Evolutionary conservation across 2,329 filamentous ascomycete species (phyloP), one percentile per base, ranked within the genome.

Genomic region (Ciborinia camelliae): DNA sequence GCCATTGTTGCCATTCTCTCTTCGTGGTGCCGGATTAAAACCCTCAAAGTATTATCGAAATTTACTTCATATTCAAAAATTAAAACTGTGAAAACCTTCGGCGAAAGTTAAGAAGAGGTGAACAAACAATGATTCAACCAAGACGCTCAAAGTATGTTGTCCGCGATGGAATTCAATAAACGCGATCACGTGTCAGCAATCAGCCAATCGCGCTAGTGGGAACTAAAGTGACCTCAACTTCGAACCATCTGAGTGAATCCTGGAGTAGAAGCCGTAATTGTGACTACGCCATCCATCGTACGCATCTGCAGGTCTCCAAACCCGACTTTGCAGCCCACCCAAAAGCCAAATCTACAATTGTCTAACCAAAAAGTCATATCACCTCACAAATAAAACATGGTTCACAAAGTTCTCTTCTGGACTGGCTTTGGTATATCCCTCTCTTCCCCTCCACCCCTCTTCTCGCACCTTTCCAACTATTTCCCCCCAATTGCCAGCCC

Each of bases 341-440:
- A 12, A 26, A 26, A 47, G 2, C n/a, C 26, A 32, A 28, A 4
- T 1, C 14, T 39, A 20, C 23, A 54, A 45, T 4, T 20, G 4
- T 39, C 14, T 2, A 20, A 12, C 23, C 30, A 64, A 61, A 51
- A 51, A 63, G 6, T 28, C 50, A 45, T 26, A 37, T 47, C 58
- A 51, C 8, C 65, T 52, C 35, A 60, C 9, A 64, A 32, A 54
- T 50, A 52, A 35, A 60, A n/a, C 68, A 76, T 76, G 74, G 74
- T 76, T 51, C 68, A 71, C 79, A 83, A 85, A 76, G 82, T 92
- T 77, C 81, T 92, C 77, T 92, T 94, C 84, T 94, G 90, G 90
- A 84, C 85, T 79, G 90, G 90, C 83, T 96, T 97, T 86, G 94
- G 94, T 97, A 87, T 75, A 84, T 82, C 67, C 69, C 71, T n/a